A percentile compares a stretch with the other conserved stretches of the same genome.
phyloP scores from a whole-genome alignment of 2,329 filamentous ascomycete species.

The Emmonsiellopsis sp. region DNA sequence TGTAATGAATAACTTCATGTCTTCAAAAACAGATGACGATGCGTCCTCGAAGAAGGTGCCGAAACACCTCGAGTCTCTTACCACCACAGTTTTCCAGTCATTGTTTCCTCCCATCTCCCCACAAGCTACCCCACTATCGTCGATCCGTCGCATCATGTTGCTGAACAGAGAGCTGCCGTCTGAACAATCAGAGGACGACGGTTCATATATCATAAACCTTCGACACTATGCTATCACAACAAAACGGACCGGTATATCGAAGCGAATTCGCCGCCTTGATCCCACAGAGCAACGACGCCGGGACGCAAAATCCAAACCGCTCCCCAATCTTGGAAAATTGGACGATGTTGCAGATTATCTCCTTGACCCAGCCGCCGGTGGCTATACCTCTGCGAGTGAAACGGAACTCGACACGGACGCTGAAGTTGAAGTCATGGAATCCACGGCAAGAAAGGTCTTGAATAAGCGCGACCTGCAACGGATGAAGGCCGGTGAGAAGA shows the following conservation, averaged over 20 bases:
- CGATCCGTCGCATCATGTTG: constrained; percentile 84
- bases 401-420: constrained; percentile 91
- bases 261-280: constrained; percentile 71
- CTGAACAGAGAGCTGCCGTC: constrained; percentile 62
- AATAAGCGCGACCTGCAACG: constrained; percentile 42
- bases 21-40: constrained; percentile 46
- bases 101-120: constrained; percentile 94
- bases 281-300: constrained; percentile 70
- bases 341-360: constrained; percentile 94
- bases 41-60: constrained; percentile 60
- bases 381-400: constrained; percentile 87
- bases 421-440: constrained; percentile 74
- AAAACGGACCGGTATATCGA: constrained; percentile 73
- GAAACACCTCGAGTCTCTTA: constrained; percentile 84
- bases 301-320: constrained; percentile 53
- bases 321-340: constrained; percentile 84
- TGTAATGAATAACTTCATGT: constrained; percentile 96
- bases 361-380: constrained; percentile 66
- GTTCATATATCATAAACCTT: constrained; percentile 73
- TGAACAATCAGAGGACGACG: constrained; percentile 45
- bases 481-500: constrained; percentile 35
- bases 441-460: constrained; percentile 43
- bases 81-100: constrained; percentile 90
- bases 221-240: constrained; percentile 94
- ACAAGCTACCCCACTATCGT: constrained; percentile 75